Evolutionary conservation across 2,329 filamentous ascomycete genomes (phyloP), one percentile per base, ranked within the genome.

Genomic region (Waltergamsia citrina): DNA sequence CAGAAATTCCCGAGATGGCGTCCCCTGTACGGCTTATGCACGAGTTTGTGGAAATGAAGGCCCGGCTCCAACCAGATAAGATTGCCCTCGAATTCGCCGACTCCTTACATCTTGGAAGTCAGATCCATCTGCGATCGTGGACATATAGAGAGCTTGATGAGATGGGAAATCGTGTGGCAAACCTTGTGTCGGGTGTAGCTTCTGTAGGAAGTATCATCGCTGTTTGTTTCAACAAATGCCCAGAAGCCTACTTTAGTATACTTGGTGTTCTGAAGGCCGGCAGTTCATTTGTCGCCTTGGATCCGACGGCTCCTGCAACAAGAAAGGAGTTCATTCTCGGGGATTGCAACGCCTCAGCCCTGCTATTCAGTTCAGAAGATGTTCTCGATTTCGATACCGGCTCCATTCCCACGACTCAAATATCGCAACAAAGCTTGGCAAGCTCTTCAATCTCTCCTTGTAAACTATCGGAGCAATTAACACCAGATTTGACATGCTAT

Each of bases 151-250:
- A 90, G 39, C 63, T 95, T 1, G 61, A 94, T 43, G 50, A 65
- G 1, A 71, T 79, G 43, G 83, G 81, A 1, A 88, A 93, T 46
- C 70, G 67, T 41, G 69, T 93, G 12, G 84, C 85, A 0, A 67
- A 80, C 34, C 51, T 88, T 10, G 60, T 94, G 2, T 50, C 62
- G 2, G 44, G 53, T 0, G 53, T 64, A 15, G 68, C 74, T 1
- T 41, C 51, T 0, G 62, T 71, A 0, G 80, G 83, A 61, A 52
- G 49, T 18, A 74, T 88, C 5, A 65, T 94, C 16, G 85, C 77
- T 1, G 69, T 90, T 7, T 86, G 82, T 49, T 93, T 93, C 47
- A 77, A 86, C 36, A 94, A 94, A 50, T 88, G 81, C 40, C 79
- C 86, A 0, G 81, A 90, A 49, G 86, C 85, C 0, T 88, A 85